A percentile compares a stretch with the other conserved stretches of the same genome.
These are phyloP conservation scores for Rhexocercosporidium sp. DNA, from an alignment of 2,329 filamentous ascomycete species.

Conservation along the genomic window DNA sequence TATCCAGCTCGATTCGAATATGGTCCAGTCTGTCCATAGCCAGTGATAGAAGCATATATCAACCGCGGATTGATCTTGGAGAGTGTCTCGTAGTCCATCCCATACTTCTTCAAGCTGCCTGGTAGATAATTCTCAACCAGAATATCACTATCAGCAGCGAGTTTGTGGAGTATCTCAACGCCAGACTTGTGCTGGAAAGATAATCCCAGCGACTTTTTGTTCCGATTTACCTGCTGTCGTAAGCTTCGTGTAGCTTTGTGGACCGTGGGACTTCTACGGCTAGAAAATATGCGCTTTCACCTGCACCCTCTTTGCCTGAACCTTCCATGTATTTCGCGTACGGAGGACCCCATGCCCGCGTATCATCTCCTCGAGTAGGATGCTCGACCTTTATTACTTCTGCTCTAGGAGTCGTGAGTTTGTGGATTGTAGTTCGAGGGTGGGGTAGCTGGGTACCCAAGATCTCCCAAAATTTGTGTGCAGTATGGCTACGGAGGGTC, in stretches of 20 bases:
- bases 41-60: constrained; percentile 95
- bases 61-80: constrained; percentile 81
- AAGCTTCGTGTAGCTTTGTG: not conserved
- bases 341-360: constrained; percentile 93
- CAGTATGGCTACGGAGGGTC: constrained; percentile 77
- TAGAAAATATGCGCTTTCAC: constrained; percentile 94
- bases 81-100: constrained; percentile 84
- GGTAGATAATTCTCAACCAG: constrained; percentile 97
- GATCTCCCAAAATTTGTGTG: constrained; percentile 93
- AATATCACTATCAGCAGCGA: constrained; percentile 86
- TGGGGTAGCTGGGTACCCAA: constrained; percentile 70
- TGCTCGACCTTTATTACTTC: constrained; percentile 99
- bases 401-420: constrained; percentile 60
- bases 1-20: constrained; percentile 89
- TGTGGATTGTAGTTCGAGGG: constrained; percentile 32
- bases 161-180: constrained; percentile 83
- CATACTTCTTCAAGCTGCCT: constrained; percentile 86
- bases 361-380: constrained; percentile 89
- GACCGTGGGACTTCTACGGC: constrained; percentile 60
- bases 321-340: constrained; percentile 78
- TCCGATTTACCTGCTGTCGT: constrained; percentile 78
- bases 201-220: constrained; percentile 92
- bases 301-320: constrained; percentile 67
- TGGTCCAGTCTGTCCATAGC: constrained; percentile 94
- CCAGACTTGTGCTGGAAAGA: constrained; percentile 88